Evolutionary conservation across 345 rosid genomes (phyloP), one percentile per base, ranked within the genome.

Genomic region (Ceriops tagal): DNA sequence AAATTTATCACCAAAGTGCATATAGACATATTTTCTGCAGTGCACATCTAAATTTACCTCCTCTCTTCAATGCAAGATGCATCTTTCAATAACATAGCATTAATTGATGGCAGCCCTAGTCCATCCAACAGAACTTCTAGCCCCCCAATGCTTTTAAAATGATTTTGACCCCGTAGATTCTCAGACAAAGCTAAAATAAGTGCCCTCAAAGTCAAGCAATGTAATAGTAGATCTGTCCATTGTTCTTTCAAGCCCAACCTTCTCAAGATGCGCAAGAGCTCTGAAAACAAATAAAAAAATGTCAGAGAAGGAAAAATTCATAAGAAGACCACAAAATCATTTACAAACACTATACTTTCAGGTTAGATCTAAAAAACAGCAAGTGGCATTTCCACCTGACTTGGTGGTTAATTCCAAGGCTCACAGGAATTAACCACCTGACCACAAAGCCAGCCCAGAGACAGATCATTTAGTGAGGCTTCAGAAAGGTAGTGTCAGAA

Each of bases 41-140:
- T 65, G 24, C 34, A 66, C 5, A 6, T 3, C 22, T 5, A 32
- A 53, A 58, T n/a, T 49, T 71, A 88, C 93, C 90, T 83, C 68
- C 67, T 77, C 15, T 63, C 77, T 74, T 73, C 77, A 52, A 66
- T 58, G 67, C 62, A 56, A 61, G 77, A 64, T 61, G 62, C 65
- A 69, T 67, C 77, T 68, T 81, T 80, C 69, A 73, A 61, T 34
- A 80, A 75, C 61, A 73, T 73, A 34, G 72, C 63, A 64, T 77
- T 79, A 63, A 71, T 80, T 26, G 87, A 78, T 72, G 90, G 84
- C 67, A 86, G 80, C n/a, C 86, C 93, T 67, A 83, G 81, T 47
- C 89, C 93, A 84, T 88, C 93, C 77, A 88, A 74, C 60, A 88
- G 76, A 71, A 83, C 93, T 78, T 88, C 93, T 79, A 88, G 87